These are phyloP conservation scores for Colletotrichum sansevieriae DNA, from an alignment of 2,329 filamentous ascomycete species.

Conservation along the genomic window DNA sequence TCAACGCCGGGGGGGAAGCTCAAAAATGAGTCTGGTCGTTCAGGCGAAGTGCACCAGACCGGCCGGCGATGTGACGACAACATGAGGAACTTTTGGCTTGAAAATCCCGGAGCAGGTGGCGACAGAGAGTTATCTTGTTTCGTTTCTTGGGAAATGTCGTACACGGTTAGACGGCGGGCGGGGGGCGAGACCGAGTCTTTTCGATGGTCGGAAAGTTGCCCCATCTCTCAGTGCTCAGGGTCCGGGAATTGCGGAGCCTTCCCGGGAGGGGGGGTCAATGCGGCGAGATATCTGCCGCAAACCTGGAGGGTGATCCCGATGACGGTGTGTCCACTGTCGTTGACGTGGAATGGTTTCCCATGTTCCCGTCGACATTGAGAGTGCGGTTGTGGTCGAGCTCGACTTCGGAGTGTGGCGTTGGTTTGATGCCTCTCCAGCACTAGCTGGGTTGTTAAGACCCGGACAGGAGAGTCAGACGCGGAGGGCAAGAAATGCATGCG, in stretches of 20 bases:
- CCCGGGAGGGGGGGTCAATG: slow-evolving; percentile 18
- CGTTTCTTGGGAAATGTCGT: not conserved
- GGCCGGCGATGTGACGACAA: not conserved
- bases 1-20: no score
- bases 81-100: not conserved
- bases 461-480: not conserved
- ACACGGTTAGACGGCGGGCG: not conserved
- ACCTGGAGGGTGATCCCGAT: slow-evolving; percentile 11
- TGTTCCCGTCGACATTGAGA: not conserved
- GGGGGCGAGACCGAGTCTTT: slow-evolving; percentile 8
- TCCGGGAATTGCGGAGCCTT: slow-evolving; percentile 27
- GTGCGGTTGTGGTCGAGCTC: not conserved
- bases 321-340: slow-evolving; percentile 24
- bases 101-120: not conserved
- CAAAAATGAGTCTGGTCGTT: no score
- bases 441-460: not conserved
- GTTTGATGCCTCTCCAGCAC: slow-evolving; percentile 9
- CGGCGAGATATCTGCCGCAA: slow-evolving; percentile 12
- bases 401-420: not conserved
- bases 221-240: not conserved
- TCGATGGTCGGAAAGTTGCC: not conserved
- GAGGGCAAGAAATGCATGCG: slow-evolving; percentile 4
- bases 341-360: not conserved
- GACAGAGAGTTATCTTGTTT: not conserved
- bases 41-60: no score